Conservation (phyloP, 2,329 filamentous ascomycete species). For the Hypoxylon sp. region DNA sequence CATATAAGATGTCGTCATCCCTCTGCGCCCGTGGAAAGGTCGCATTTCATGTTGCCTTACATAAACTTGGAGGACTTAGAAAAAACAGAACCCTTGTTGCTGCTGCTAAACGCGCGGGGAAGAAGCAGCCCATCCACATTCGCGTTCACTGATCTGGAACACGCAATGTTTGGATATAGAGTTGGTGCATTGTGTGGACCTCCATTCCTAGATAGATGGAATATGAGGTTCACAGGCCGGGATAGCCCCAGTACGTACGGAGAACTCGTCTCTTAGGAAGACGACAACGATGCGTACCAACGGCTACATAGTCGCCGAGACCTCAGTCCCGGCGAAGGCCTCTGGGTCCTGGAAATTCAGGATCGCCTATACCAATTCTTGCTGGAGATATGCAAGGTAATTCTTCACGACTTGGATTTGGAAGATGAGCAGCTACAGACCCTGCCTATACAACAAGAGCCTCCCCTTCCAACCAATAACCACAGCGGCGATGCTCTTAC, state of each 20-base stretch:
- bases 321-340: background rate
- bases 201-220: background rate
- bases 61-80: background rate
- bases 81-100: background rate
- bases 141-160: background rate
- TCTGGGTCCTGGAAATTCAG: background rate
- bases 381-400: background rate
- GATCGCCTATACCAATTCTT: background rate
- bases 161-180: background rate
- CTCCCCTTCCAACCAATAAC: background rate
- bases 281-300: background rate
- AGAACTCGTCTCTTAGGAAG: background rate
- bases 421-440: background rate
- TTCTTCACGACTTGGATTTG: background rate
- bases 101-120: background rate
- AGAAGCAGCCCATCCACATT: background rate
- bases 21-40: background rate
- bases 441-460: background rate
- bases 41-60: background rate
- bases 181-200: background rate
- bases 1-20: background rate
- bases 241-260: background rate
- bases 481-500: background rate
- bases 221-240: background rate
- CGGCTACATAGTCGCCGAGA: background rate